phyloP scores from a whole-genome alignment of 208 protist genomes.

The Trypanosomatidae sp. region DNA sequence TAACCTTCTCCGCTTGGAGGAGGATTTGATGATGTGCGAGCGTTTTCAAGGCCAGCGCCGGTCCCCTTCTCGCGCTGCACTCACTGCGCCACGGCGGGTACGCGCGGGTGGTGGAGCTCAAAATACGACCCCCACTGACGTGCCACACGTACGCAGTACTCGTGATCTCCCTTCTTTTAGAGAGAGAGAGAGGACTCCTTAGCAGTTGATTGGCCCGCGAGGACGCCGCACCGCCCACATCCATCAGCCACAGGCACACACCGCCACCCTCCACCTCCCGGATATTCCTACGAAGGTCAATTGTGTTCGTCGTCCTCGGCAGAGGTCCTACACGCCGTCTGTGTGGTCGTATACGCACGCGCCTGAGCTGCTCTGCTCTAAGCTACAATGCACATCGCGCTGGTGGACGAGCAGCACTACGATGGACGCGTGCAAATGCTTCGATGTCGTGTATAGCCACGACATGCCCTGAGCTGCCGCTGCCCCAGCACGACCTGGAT shows the following conservation, averaged over 20 bases:
- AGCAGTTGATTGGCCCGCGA: too few species aligned
- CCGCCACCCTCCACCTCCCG: background rate
- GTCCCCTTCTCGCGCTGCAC: too few species aligned
- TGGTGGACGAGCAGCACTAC: constrained; percentile 27
- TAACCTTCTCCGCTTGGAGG: too few species aligned
- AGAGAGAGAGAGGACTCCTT: too few species aligned
- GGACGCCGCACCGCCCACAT: too few species aligned
- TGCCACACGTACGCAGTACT: too few species aligned
- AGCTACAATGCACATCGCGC: constrained; percentile 22
- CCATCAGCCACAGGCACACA: background rate
- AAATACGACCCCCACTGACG: too few species aligned
- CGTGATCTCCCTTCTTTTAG: too few species aligned
- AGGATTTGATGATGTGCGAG: background rate
- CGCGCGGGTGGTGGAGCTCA: too few species aligned
- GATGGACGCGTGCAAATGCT: constrained; percentile 9
- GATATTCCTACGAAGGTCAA: background rate
- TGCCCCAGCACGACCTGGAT: background rate
- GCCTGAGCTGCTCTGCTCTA: background rate
- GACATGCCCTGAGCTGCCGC: background rate
- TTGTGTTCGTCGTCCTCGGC: background rate
- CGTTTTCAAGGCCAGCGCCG: too few species aligned
- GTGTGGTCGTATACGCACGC: background rate
- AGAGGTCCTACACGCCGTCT: background rate
- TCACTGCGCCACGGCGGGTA: too few species aligned
- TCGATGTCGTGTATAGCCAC: background rate